phyloP scores from a whole-genome alignment of 2,329 filamentous ascomycete species.

The Trichoderma guizhouense region DNA sequence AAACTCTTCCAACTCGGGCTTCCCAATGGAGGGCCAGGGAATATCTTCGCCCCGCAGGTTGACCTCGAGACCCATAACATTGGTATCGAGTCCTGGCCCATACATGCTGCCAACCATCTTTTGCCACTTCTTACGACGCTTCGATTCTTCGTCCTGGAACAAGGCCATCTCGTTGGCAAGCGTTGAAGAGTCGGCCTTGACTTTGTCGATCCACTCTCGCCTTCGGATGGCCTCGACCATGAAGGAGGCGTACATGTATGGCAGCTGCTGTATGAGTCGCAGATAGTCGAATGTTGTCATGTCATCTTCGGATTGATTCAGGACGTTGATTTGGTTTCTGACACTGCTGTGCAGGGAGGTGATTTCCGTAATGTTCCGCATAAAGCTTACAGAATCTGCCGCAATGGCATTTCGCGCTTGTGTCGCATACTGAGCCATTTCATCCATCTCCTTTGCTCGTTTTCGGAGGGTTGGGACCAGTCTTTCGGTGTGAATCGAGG shows the following conservation, averaged over 20 bases:
- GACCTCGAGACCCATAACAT: slow-evolving; percentile 75
- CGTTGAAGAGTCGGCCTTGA: slow-evolving; percentile 80
- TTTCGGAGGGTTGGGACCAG: slow-evolving; percentile 57
- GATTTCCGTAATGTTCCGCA: slow-evolving; percentile 78
- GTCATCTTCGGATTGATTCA: slow-evolving; percentile 72
- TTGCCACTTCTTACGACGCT: slow-evolving; percentile 84
- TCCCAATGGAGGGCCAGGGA: slow-evolving; percentile 72
- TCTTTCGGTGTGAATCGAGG: slow-evolving; percentile 60
- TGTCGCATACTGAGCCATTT: slow-evolving; percentile 55
- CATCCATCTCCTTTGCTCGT: slow-evolving; percentile 58
- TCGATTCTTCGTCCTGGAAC: slow-evolving; percentile 89
- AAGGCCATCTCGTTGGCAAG: slow-evolving; percentile 89
- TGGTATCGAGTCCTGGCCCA: slow-evolving; percentile 64
- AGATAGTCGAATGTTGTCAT: slow-evolving; percentile 78
- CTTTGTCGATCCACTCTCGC: slow-evolving; percentile 87
- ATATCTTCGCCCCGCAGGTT: slow-evolving; percentile 77
- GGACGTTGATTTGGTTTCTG: slow-evolving; percentile 65
- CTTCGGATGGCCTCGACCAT: slow-evolving; percentile 81
- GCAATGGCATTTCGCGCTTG: slow-evolving; percentile 67
- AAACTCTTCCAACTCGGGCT: slow-evolving; percentile 74
- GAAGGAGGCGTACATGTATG: slow-evolving; percentile 85
- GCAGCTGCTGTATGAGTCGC: slow-evolving; percentile 75
- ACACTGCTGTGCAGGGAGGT: slow-evolving; percentile 71
- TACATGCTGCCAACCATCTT: slow-evolving; percentile 77
- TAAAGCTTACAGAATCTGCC: slow-evolving; percentile 64